Evolutionary conservation across 1,284 basidiomycete species (phyloP).

Genomic region (Boletus calvinii): DNA sequence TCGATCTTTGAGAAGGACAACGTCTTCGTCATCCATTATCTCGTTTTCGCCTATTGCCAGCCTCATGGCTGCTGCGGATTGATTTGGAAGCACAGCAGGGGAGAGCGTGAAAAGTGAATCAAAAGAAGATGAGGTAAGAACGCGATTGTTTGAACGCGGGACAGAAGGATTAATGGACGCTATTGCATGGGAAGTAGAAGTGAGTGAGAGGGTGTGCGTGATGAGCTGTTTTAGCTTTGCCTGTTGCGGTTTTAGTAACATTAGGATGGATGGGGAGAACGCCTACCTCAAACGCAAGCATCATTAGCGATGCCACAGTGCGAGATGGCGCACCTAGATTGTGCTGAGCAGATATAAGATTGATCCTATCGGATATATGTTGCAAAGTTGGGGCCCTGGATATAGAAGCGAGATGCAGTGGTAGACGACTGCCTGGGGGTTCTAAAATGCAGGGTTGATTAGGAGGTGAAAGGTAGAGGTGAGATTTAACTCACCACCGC

Average conservation of each 20-base stretch:
- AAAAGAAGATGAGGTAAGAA: conserved; percentile 67
- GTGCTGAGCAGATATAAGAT: conserved; percentile 77
- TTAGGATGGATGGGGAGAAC: background rate
- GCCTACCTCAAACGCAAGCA: conserved; percentile 71
- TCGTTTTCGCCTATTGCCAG: conserved; percentile 61
- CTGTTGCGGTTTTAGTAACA: conserved; percentile 36
- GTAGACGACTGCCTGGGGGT: conserved; percentile 65
- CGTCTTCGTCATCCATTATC: conserved; percentile 49
- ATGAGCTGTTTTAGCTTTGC: conserved; percentile 81
- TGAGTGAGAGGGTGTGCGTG: conserved; percentile 72
- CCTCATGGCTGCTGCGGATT: conserved; percentile 70
- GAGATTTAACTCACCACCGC: conserved; percentile 49
- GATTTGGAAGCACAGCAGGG: conserved; percentile 73
- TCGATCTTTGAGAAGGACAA: conserved; percentile 56
- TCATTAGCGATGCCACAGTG: conserved; percentile 64
- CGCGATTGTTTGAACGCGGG: conserved; percentile 44
- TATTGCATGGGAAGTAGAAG: conserved; percentile 71
- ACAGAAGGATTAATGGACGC: conserved; percentile 71
- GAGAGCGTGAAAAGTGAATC: conserved; percentile 74
- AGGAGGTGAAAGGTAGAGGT: background rate
- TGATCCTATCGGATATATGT: conserved; percentile 74
- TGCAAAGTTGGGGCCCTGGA: conserved; percentile 71
- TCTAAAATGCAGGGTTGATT: conserved; percentile 40
- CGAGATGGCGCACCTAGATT: conserved; percentile 60
- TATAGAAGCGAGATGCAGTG: conserved; percentile 66